phyloP scores from a whole-genome alignment of 1,139 yeast genomes.

The Saccharomyces hybrid region DNA sequence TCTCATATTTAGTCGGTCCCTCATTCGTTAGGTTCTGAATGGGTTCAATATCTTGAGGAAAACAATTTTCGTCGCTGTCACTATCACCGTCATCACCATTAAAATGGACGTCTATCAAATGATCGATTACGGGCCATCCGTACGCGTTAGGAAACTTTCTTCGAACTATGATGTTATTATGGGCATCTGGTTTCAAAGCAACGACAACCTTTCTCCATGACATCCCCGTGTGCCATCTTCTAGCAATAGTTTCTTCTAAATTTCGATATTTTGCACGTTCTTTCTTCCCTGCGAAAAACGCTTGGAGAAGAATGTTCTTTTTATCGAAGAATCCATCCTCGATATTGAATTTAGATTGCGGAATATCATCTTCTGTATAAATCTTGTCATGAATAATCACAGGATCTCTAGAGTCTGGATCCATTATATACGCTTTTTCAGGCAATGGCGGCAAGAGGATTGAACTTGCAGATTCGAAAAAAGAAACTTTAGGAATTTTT shows the following conservation, averaged over 20 bases:
- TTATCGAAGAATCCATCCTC: slow-evolving; percentile 14
- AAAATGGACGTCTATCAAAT: slow-evolving; percentile 62
- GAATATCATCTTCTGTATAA: slow-evolving; percentile 60
- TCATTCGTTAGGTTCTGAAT: background rate
- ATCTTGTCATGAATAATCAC: slow-evolving; percentile 72
- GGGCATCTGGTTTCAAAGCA: slow-evolving; percentile 84
- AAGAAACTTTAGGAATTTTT: slow-evolving; percentile 59
- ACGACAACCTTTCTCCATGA: slow-evolving; percentile 90
- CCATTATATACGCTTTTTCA: slow-evolving; percentile 56
- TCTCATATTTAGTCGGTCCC: background rate
- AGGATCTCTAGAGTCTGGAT: slow-evolving; percentile 46
- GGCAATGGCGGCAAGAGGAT: slow-evolving; percentile 86
- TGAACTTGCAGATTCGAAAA: slow-evolving; percentile 75
- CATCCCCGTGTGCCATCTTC: slow-evolving; percentile 71
- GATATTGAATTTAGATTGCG: slow-evolving; percentile 32
- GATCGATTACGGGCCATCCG: slow-evolving; percentile 94
- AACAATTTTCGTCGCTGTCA: background rate
- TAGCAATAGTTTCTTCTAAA: slow-evolving; percentile 47
- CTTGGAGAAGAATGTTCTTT: slow-evolving; percentile 19
- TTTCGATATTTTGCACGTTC: slow-evolving; percentile 5
- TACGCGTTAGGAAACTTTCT: slow-evolving; percentile 87
- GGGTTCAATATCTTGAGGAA: background rate
- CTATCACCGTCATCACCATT: slow-evolving; percentile 10
- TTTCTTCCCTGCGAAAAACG: slow-evolving; percentile 11
- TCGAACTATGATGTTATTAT: slow-evolving; percentile 84